Percentiles rank a stretch among this genome's conserved stretches.
These are phyloP conservation scores for Petunia hybrid DNA, from an alignment of 305 asterid species.

Conservation along the genomic window DNA sequence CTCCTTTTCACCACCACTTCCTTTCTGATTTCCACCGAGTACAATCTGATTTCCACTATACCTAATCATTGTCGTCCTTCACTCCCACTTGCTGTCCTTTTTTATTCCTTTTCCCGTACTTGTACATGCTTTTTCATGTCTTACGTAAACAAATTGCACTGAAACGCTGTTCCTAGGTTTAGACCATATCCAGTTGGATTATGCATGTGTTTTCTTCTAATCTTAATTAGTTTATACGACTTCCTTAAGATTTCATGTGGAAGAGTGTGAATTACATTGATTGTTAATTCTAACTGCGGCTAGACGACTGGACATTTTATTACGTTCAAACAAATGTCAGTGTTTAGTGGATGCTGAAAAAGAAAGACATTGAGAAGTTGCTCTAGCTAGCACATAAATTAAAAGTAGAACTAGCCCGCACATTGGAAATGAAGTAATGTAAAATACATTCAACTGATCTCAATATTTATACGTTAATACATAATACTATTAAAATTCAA, in stretches of 20 bases:
- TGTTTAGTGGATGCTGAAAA: neutral
- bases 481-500: no score
- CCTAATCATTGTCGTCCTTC: conserved; percentile 10
- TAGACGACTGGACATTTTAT: neutral
- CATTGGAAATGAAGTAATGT: no score
- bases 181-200: neutral
- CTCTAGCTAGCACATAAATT: no score
- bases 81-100: neutral
- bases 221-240: neutral
- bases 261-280: neutral
- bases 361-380: no score
- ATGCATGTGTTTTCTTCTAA: neutral
- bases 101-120: neutral
- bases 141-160: conserved; percentile 19
- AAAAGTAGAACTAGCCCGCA: no score
- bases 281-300: neutral
- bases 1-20: neutral
- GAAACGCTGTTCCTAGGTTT: neutral
- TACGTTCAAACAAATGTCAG: neutral
- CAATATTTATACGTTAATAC: no score
- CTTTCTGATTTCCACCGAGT: neutral
- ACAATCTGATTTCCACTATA: conserved; percentile 17
- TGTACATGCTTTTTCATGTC: neutral
- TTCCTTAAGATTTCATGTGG: neutral
- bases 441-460: no score